Base-by-base conservation (phyloP, 768 basidiomycete species). In the Mrakia frigida region DNA sequence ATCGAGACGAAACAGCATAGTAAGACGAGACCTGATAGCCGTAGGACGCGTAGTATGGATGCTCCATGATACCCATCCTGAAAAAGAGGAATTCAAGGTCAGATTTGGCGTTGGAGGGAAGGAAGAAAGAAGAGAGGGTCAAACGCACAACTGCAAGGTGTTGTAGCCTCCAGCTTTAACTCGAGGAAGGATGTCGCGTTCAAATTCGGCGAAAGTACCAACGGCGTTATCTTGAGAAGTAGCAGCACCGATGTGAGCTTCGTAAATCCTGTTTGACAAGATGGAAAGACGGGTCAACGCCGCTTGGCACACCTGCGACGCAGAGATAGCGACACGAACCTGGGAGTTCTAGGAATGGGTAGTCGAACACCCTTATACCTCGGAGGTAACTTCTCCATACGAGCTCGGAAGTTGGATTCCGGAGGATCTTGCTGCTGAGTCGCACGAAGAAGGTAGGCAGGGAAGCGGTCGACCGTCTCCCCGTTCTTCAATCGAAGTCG, bases 151-250 rank as follows among this genome's bases (percentile, higher is more conserved):
- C 37, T 78, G 77, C 18, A 78, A 31, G 4, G 73, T 74, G 56
- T 78, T 78, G 77, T 78, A 78, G 14, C 77, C 77, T 37, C 73
- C 77, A 18, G 52, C 60, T n/a, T 78, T 67, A 28, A 78, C 73
- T 23, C 77, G 31, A 73, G 67, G 69, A 1, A 78, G 41, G 18
- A 78, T 56, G 39, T 74, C 69, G 11, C 69, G 39, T 43, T 78
- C 77, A 53, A 78, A 78, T 31, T 78, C 73, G 11, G 39, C 73
- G 52, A 78, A 78, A 25, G 73, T 70, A 11, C 77, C 77, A 13
- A 78, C 60, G 5, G 50, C 52, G n/a, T 74, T 43, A 33, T 65
- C 35, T 14, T 63, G 52, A n/a, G 39, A 43, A 4, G 77, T 78
- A 0, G 77, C 77, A 1, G 59, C 72, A 28, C 77, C 77, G 39